Evolutionary conservation across 768 basidiomycete species (phyloP).

Genomic region (Podaxis pistillaris): DNA sequence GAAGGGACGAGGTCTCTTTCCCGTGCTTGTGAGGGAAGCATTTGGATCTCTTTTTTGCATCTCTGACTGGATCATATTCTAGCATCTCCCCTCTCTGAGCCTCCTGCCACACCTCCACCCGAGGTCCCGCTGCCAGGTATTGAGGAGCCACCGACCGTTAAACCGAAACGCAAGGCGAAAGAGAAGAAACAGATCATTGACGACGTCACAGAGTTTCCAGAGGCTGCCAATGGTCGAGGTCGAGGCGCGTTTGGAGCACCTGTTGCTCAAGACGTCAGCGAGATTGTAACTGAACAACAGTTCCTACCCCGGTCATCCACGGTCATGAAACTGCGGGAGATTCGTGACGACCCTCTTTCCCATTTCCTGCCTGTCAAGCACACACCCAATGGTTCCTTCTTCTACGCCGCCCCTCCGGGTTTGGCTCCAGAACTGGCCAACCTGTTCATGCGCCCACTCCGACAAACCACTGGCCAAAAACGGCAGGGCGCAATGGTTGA

Average conservation of each 20-base stretch:
- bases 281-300: conserved; percentile 76
- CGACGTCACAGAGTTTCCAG: conserved; percentile 79
- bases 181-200: conserved; percentile 92
- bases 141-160: conserved; percentile 35
- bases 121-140: conserved; percentile 48
- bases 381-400: conserved; percentile 70
- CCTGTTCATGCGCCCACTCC: conserved; percentile 79
- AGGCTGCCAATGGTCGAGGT: conserved; percentile 63
- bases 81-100: conserved; percentile 79
- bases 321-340: conserved; percentile 83
- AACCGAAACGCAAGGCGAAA: conserved; percentile 40
- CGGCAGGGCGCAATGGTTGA: conserved; percentile 60
- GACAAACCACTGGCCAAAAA: conserved; percentile 48
- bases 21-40: conserved; percentile 58
- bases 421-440: conserved; percentile 78
- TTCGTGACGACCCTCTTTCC: conserved; percentile 78
- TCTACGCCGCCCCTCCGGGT: conserved; percentile 85
- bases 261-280: conserved; percentile 55
- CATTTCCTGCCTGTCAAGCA: conserved; percentile 84
- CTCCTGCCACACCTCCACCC: conserved; percentile 77
- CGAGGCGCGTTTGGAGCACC: conserved; percentile 53
- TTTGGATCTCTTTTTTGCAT: not conserved
- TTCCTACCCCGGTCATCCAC: conserved; percentile 84
- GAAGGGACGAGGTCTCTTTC: conserved; percentile 60
- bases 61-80: conserved; percentile 3